A percentile compares a stretch with the other conserved stretches of the same genome.
These are phyloP conservation scores for Stygiomarasmius scandens DNA, from an alignment of 1,284 basidiomycete genomes.

Conservation along the genomic window DNA sequence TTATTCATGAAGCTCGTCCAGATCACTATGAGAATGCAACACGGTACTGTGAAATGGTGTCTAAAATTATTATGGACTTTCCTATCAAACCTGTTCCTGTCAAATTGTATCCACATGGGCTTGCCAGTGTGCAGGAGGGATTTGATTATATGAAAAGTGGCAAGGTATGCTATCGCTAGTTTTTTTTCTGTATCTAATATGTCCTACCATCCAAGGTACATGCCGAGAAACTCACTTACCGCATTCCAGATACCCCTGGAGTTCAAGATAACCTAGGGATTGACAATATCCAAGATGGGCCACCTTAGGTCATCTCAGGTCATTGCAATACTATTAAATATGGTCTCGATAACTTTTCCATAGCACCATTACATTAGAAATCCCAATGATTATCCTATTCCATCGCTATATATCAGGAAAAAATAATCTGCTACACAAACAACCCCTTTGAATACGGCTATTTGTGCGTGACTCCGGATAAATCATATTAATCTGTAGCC, in stretches of 20 bases:
- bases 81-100: constrained; percentile 26
- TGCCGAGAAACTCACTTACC: neutral
- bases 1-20: neutral
- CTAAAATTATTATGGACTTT: constrained; percentile 24
- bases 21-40: neutral
- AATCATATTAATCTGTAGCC: no score
- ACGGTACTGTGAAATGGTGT: neutral
- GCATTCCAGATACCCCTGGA: neutral
- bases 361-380: no score
- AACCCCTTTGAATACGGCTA: no score
- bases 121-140: constrained; percentile 27
- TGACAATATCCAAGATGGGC: no score
- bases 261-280: no score
- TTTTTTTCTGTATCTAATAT: neutral
- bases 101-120: constrained; percentile 31
- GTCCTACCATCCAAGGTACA: neutral
- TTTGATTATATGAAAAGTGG: constrained; percentile 25
- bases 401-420: no score
- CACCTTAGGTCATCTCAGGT: no score
- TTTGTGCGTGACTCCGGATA: no score
- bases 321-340: no score
- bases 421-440: no score
- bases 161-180: constrained; percentile 16
- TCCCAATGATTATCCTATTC: no score
- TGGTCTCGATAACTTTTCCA: no score